Evolutionary conservation across 176 grass and related monocot species (phyloP).

Genomic region (Aegilops bicornis): DNA sequence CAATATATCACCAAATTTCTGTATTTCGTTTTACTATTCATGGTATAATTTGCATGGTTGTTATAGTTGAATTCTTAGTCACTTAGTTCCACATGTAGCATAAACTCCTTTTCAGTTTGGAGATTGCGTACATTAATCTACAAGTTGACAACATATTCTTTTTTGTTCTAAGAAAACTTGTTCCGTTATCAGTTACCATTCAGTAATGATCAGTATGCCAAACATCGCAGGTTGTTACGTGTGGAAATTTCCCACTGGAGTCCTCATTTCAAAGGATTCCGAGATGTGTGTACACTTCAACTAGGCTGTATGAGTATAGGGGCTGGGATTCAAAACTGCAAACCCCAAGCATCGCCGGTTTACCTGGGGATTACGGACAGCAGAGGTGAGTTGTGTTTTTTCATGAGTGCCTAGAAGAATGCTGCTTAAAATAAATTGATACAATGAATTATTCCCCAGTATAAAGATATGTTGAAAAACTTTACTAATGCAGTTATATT

Average conservation of each 20-base stretch:
- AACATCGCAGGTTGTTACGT: constrained; percentile 81
- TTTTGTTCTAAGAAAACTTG: background rate
- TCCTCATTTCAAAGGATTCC: constrained; percentile 94
- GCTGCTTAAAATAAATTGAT: background rate
- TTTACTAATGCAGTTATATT: background rate
- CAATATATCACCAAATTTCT: constrained; percentile 11
- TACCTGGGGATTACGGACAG: constrained; percentile 88
- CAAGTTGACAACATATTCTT: background rate
- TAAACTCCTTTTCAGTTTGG: background rate
- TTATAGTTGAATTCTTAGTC: background rate
- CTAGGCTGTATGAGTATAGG: constrained; percentile 84
- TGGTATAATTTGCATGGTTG: background rate
- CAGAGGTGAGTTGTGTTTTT: constrained; percentile 61
- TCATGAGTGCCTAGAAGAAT: background rate
- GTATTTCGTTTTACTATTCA: constrained; percentile 7
- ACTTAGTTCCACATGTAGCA: background rate
- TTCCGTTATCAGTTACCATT: background rate
- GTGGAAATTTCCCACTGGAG: constrained; percentile 94
- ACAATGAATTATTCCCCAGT: background rate
- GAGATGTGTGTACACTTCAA: constrained; percentile 97
- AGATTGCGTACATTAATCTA: background rate
- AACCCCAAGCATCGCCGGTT: constrained; percentile 70
- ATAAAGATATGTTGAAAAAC: background rate
- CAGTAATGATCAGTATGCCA: background rate
- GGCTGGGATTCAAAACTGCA: constrained; percentile 86